Base-by-base conservation (phyloP, 2,329 filamentous ascomycete species). In the Pyrenochaeta sp. region DNA sequence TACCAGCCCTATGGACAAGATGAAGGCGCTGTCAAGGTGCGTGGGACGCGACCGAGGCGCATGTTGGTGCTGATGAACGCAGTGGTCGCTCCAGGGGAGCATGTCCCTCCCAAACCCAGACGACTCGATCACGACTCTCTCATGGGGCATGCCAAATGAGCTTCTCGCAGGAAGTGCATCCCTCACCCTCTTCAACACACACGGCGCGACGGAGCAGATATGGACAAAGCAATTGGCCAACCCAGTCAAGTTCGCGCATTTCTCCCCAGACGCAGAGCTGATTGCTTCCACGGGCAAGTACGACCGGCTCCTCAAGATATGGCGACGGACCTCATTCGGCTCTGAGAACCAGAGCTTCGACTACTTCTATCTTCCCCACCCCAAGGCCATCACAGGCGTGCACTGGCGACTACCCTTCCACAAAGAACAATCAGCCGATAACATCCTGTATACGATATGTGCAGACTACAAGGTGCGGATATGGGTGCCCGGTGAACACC, bases 401-500 rank as follows among this genome's bases (percentile, higher is more conserved):
- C 86, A 93, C 67, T 99, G 95, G 95, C 86, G 90, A 32, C 83
- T 84, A 50, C 89, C 90, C 5, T 83, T 84, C 50, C 84, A 94
- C 63, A 74, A 84, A 10, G 89, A 93, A 23, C 89, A 96, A 65
- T 85, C 84, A 5, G 82, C 87, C 41, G 88, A 94, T 26, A 94
- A 96, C 69, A 87, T 96, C 1, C 79, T 99, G 1, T 97, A 96
- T 65, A 96, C 94, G 0, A 84, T 92, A 53, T 95, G 90, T 58
- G 81, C 84, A 10, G 94, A 99, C 67, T 85, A 87, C 44, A 77
- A 86, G 35, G 75, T 97, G 51, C 83, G 92, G 31, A 81, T 96
- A 27, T 99, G 93, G 93, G 86, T 87, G 0, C 81, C 87, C 7
- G 85, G 84, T 4, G 89, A 96, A 48, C 81, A 84, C 24, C 82